Percentiles rank a stretch among this genome's conserved stretches.
phyloP scores from a whole-genome alignment of 371 early-diverging fungal species.

The Zychaea mexicana region DNA sequence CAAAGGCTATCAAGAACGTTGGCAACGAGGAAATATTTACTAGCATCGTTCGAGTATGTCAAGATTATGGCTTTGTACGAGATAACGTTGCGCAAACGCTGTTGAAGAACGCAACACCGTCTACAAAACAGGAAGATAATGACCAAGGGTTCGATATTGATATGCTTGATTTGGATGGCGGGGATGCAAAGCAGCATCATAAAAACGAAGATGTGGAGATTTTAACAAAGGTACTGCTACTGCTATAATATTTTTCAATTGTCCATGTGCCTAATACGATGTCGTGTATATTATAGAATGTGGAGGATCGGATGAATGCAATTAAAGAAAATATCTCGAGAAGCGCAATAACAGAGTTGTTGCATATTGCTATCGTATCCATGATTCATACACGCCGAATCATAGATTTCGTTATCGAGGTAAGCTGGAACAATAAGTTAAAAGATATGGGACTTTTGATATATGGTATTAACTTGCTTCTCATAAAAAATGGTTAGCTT shows the following conservation, averaged over 20 bases:
- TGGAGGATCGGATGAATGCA: slow-evolving; percentile 31
- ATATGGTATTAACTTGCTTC: background rate
- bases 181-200: background rate
- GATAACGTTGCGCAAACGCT: slow-evolving; percentile 24
- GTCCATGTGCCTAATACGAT: too few species aligned
- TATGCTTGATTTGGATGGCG: slow-evolving; percentile 10
- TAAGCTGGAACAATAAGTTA: background rate
- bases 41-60: slow-evolving; percentile 38
- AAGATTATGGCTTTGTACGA: slow-evolving; percentile 34
- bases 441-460: background rate
- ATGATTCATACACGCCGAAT: slow-evolving; percentile 33
- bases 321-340: slow-evolving; percentile 22
- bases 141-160: slow-evolving; percentile 10
- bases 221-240: slow-evolving; percentile 5
- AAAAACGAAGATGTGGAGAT: slow-evolving; percentile 4
- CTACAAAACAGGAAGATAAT: slow-evolving; percentile 1
- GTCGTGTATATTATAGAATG: slow-evolving; percentile 25
- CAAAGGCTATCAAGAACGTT: slow-evolving; percentile 30
- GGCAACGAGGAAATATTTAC: slow-evolving; percentile 38
- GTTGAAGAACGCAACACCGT: slow-evolving; percentile 13
- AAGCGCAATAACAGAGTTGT: slow-evolving; percentile 25
- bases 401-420: slow-evolving; percentile 36
- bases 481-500: too few species aligned
- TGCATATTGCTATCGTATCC: slow-evolving; percentile 44
- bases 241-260: too few species aligned